Evolutionary conservation across 495 filamentous ascomycete species (phyloP), one percentile per base, ranked within the genome.

Genomic region (Xylaria bambusicola): DNA sequence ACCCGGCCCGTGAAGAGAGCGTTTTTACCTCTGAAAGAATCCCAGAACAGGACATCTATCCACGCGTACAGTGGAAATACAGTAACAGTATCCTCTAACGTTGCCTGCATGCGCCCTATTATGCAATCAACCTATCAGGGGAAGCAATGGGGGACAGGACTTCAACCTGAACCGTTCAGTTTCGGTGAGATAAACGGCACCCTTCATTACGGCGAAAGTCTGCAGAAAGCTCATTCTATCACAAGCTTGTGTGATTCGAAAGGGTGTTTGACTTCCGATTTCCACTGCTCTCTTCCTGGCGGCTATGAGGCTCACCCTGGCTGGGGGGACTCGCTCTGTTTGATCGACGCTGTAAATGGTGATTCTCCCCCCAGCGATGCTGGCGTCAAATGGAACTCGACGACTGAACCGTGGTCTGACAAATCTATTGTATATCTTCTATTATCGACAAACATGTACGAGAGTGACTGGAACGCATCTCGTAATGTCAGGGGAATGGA

Each of bases 71-170:
- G 21, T 20, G 56, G 56, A 38, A 58, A 58, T 15, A 15, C 31
- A 2, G 27, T 42, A 15, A 20, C 27, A 1, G n/a, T 58, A 20
- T 50, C 20, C 27, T 58, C 56, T 18, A 42, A 33, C 21, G 23
- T 44, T 12, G 47, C 56, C 20, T 58, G 56, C 41, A 58, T 58
- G 56, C 20, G 47, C 26, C 56, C 56, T 6, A 9, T 36, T 4
- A 42, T 58, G 20, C 5, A 51, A 10, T 47, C 46, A 5, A 4
- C 26, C 23, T 58, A 42, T 21, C 12, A 10, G 3, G 5, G 18
- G 20, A 21, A 24, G 3, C 4, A 18, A 8, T 6, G n/a, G n/a
- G n/a, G n/a, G n/a, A n/a, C n/a, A n/a, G n/a, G n/a, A n/a, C n/a
- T n/a, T n/a, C n/a, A n/a, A n/a, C n/a, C n/a, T n/a, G n/a, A n/a